Evolutionary conservation across 1,284 basidiomycete species (phyloP).

Genomic region (Kwoniella shivajii): DNA sequence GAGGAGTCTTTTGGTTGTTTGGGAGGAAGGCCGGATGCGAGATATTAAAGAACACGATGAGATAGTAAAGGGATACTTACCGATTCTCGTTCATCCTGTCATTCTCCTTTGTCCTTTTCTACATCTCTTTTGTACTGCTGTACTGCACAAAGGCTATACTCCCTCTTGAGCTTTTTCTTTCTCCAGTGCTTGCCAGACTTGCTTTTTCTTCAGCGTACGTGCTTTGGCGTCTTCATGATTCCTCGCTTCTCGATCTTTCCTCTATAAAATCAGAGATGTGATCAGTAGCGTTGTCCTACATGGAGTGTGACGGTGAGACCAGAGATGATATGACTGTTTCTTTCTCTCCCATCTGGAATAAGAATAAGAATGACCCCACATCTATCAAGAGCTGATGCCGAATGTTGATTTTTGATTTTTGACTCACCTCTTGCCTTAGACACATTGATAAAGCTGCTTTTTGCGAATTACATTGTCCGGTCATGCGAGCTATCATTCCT

Average conservation of each 20-base stretch:
- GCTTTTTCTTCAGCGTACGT: constrained; percentile 53
- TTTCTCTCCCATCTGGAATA: not conserved
- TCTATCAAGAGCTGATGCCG: too few relatives aligned
- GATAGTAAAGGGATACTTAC: too few relatives aligned
- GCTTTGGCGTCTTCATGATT: constrained; percentile 71
- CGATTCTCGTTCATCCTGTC: too few relatives aligned
- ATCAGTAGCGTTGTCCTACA: too few relatives aligned
- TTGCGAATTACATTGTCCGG: constrained; percentile 64
- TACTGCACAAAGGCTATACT: too few relatives aligned
- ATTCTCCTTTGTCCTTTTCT: too few relatives aligned
- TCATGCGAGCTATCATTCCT: constrained; percentile 33
- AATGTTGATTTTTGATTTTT: not conserved
- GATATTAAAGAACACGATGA: too few relatives aligned
- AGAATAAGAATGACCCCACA: not conserved
- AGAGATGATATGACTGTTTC: too few relatives aligned
- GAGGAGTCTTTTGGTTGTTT: too few relatives aligned
- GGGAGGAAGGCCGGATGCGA: too few relatives aligned
- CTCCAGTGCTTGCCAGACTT: constrained; percentile 45
- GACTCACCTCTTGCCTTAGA: constrained; percentile 70
- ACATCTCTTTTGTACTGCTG: too few relatives aligned
- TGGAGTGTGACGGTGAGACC: too few relatives aligned
- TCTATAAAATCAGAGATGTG: not conserved
- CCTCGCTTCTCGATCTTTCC: constrained; percentile 59
- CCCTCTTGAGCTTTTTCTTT: constrained; percentile 29
- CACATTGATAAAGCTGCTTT: constrained; percentile 74